Evolutionary conservation across 805 yeast genomes (phyloP).

Genomic region (Myxozyma neglecta): DNA sequence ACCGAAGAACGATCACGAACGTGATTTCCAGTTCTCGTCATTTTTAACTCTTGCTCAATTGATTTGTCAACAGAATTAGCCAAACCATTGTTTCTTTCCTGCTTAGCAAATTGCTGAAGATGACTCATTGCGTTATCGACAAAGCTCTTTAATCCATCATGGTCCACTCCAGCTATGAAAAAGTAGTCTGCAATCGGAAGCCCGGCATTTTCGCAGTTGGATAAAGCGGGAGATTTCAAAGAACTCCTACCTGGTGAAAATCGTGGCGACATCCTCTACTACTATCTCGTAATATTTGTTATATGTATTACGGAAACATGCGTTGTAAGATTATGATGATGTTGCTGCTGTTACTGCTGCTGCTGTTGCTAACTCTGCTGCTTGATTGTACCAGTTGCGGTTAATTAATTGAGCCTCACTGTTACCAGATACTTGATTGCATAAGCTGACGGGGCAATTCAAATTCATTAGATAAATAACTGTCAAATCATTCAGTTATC

Average conservation of each 20-base stretch:
- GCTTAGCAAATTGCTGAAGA: neutral
- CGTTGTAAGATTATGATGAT: no score
- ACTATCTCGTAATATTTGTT: no score
- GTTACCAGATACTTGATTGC: no score
- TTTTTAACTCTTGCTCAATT: neutral
- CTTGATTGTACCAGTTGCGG: no score
- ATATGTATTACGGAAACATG: no score
- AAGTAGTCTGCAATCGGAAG: conserved; percentile 24
- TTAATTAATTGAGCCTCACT: no score
- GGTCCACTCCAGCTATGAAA: conserved; percentile 28
- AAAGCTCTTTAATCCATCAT: conserved; percentile 7
- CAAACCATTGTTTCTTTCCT: neutral
- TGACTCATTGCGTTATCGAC: neutral
- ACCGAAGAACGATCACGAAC: conserved; percentile 14
- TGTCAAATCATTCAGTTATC: no score
- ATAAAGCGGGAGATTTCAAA: neutral
- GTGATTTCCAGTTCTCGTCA: neutral
- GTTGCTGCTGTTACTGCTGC: no score
- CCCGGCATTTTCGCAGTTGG: neutral
- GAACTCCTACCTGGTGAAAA: neutral
- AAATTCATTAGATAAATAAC: no score
- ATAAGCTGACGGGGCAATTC: no score
- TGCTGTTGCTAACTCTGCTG: no score
- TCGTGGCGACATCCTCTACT: neutral
- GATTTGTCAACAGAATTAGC: neutral